Evolutionary conservation across 192 early-diverging fungal genomes (phyloP), one percentile per base, ranked within the genome.

Genomic region (Pilaira anomala): DNA sequence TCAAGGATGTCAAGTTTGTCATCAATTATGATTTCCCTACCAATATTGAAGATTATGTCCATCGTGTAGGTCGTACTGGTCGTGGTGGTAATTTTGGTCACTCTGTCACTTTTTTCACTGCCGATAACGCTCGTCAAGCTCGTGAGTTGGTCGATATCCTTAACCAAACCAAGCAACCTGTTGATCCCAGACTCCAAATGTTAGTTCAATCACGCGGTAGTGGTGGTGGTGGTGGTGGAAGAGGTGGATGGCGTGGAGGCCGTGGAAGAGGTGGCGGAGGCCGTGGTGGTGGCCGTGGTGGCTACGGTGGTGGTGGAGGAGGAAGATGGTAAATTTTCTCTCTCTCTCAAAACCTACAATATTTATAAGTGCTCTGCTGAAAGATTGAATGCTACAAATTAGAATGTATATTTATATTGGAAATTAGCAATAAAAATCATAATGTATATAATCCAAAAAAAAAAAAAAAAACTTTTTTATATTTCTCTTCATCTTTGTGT

Each of bases 41-140:
- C 65, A 96, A 89, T 64, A 83, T 92, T 60, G 90, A 92, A 73
- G 94, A 94, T 73, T 93, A 91, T 71, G 87, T 91, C 29, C 91
- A 93, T 75, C 91, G 96, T 69, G 95, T 98, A 76, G 96, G 96
- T 51, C 91, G 96, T 77, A 98, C 96, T 29, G 96, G 94, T 49
- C 87, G 96, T 72, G 96, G 93, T 44, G 96, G 95, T 42, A 81
- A 82, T 39, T 90, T 81, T 28, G 97, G 97, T 30, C 85, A 88
- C n/a, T 87, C 91, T 16, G 85, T 95, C 69, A 97, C 96, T 3
- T 92, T 97, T 76, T 97, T 98, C 71, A 97, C 95, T 0, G 75
- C 80, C 42, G 88, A 92, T 24, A 93, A 98, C 76, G 85, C 89
- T 60, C 80, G 87, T 60, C 89, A 84, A 66, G 83, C 90, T 28